Percentiles rank a stretch among this genome's conserved stretches.
Evolutionary conservation across 129 eudicot species (phyloP).

Genomic region (Rutidosis leptorrhynchoides): DNA sequence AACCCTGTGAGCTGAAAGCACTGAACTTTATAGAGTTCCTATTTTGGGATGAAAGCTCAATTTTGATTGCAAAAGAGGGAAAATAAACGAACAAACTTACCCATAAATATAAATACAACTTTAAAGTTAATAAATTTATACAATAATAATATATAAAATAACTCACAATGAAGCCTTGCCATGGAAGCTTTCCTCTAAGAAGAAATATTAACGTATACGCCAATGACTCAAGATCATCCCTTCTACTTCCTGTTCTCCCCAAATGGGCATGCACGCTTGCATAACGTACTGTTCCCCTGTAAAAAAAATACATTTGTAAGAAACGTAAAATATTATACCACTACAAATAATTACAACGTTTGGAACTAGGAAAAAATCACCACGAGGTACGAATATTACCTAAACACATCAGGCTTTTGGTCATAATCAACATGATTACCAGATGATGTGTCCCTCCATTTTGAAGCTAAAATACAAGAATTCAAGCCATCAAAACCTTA

Average conservation of each 20-base stretch:
- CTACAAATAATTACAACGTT: too few species aligned
- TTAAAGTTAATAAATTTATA: too few species aligned
- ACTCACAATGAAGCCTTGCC: conserved; percentile 82
- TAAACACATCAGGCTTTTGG: conserved; percentile 87
- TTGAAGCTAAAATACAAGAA: conserved; percentile 50
- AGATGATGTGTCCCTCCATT: conserved; percentile 60
- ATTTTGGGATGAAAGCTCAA: too few species aligned
- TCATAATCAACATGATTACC: conserved; percentile 81
- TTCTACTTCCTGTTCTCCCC: conserved; percentile 87
- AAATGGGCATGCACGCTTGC: conserved; percentile 98
- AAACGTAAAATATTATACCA: background rate
- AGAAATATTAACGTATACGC: conserved; percentile 91
- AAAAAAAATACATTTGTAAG: background rate
- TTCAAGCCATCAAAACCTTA: background rate
- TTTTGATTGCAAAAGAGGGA: too few species aligned
- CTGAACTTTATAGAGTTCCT: too few species aligned
- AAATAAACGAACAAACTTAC: too few species aligned
- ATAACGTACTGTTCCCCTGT: conserved; percentile 94
- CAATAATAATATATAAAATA: background rate
- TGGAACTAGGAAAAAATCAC: too few species aligned
- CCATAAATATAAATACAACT: too few species aligned
- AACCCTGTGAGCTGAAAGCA: too few species aligned
- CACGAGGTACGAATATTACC: conserved; percentile 37
- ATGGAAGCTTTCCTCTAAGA: conserved; percentile 75
- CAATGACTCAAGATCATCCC: conserved; percentile 93